Base-by-base conservation (phyloP, 2,329 filamentous ascomycete genomes). In the Fusarium dimerum region DNA sequence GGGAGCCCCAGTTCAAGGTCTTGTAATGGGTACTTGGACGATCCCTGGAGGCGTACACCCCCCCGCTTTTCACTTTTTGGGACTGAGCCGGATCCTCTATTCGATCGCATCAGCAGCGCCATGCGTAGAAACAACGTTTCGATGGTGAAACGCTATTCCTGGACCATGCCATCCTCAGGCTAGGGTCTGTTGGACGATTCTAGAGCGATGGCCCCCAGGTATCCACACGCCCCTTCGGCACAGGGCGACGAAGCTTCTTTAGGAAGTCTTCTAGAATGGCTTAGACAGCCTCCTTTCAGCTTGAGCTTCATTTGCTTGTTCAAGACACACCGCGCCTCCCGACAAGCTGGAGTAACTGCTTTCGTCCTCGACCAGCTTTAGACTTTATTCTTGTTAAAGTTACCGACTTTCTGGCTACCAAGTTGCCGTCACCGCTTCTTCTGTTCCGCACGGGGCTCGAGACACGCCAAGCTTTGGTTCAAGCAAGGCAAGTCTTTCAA, bases 201-300 rank as follows among this genome's bases (percentile, higher is more conserved):
- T 12, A 36, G 38, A 40, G 34, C 26, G 51, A 26, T 32, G 36
- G 29, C 30, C 44, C 50, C 42, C 17, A 47, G n/a, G n/a, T 55
- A 50, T 50, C 56, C 52, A 53, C 52, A 38, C 34, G n/a, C 49
- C 50, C 9, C 38, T 49, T 40, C 17, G 41, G 18, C 10, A 15
- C 38, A 26, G 41, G 40, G 48, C 56, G 30, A 62, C 61, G 45
- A 43, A 59, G 64, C 41, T 44, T 32, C 30, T 32, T 32, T 7
- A 32, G 62, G 62, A 51, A 64, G 18, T 53, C 40, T 65, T 65
- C 62, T 64, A 41, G 62, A 65, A 65, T n/a, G 30, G 44, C 9
- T 6, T 18, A 3, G 20, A 29, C 6, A 36, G 13, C 47, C 48
- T 54, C n/a, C n/a, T n/a, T n/a, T n/a, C n/a, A n/a, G n/a, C n/a